Conservation (phyloP, 2,329 filamentous ascomycete species). For the Pseudocercospora vitis region DNA sequence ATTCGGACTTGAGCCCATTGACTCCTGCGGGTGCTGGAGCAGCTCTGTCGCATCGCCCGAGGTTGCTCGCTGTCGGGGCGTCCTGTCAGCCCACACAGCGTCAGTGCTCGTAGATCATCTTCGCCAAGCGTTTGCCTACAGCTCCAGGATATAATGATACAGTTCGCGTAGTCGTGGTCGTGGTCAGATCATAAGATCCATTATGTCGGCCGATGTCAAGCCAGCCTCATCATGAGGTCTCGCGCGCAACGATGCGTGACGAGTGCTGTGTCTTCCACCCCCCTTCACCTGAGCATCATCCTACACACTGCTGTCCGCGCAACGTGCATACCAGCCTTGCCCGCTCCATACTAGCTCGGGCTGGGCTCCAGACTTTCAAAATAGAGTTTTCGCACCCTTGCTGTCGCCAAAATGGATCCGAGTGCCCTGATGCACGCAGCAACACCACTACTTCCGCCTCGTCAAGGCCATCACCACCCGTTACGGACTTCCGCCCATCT, state of each 20-base stretch:
- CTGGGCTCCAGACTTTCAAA: background rate
- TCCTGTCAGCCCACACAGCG: background rate
- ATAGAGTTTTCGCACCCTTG: conserved; percentile 4
- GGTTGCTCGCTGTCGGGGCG: background rate
- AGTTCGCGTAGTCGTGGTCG: background rate
- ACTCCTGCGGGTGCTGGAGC: too few relatives aligned
- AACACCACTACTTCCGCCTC: background rate
- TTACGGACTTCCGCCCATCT: conserved; percentile 3
- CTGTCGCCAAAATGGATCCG: background rate
- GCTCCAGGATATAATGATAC: background rate
- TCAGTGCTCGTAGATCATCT: background rate
- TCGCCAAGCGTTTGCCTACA: background rate
- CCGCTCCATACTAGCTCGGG: background rate
- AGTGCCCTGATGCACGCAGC: too few relatives aligned
- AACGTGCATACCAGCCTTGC: background rate
- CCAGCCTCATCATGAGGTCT: background rate
- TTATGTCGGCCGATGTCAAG: background rate
- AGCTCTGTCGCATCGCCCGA: too few relatives aligned
- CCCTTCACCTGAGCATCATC: too few relatives aligned
- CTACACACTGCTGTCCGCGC: too few relatives aligned
- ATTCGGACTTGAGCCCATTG: background rate
- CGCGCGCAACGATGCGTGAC: background rate
- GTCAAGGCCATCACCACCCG: conserved; percentile 3
- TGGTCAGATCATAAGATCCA: too few relatives aligned
- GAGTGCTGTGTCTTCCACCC: background rate